Evolutionary conservation across 768 basidiomycete species (phyloP).

Genomic region (Clitopilus hobsonii): DNA sequence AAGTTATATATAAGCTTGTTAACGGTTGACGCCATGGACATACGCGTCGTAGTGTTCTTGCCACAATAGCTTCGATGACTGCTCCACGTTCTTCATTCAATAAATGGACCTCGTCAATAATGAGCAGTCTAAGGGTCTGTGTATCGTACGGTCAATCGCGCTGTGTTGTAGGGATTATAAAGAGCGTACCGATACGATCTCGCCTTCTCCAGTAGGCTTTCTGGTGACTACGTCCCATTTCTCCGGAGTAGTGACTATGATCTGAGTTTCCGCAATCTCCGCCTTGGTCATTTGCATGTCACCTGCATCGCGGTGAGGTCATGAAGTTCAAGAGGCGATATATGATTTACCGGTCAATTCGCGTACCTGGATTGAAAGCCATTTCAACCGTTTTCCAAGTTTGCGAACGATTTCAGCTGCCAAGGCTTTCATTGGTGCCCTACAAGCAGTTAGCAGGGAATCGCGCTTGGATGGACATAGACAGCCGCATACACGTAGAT

Average conservation of each 20-base stretch:
- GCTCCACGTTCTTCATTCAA: constrained; percentile 98
- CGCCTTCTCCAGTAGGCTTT: constrained; percentile 95
- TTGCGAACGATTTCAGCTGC: constrained; percentile 95
- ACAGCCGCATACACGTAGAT: constrained; percentile 83
- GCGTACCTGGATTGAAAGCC: constrained; percentile 82
- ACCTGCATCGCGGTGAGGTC: constrained; percentile 35
- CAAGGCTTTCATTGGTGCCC: constrained; percentile 97
- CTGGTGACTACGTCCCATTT: constrained; percentile 99
- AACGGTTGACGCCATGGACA: background rate
- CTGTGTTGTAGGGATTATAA: background rate
- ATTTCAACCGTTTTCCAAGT: constrained; percentile 80
- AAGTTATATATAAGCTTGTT: background rate
- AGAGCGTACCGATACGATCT: constrained; percentile 77
- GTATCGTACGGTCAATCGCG: background rate
- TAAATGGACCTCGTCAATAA: constrained; percentile 97
- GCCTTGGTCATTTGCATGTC: constrained; percentile 97
- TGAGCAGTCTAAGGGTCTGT: constrained; percentile 87
- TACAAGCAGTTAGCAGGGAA: constrained; percentile 20
- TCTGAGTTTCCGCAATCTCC: constrained; percentile 92
- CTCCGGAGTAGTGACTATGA: constrained; percentile 98
- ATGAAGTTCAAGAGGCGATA: background rate
- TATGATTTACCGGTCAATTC: constrained; percentile 75
- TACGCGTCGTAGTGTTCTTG: constrained; percentile 87
- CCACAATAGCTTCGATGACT: constrained; percentile 97
- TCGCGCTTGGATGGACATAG: background rate